Conservation (phyloP, 192 early-diverging fungal species). For the Lunasporangiospora selenospora region DNA sequence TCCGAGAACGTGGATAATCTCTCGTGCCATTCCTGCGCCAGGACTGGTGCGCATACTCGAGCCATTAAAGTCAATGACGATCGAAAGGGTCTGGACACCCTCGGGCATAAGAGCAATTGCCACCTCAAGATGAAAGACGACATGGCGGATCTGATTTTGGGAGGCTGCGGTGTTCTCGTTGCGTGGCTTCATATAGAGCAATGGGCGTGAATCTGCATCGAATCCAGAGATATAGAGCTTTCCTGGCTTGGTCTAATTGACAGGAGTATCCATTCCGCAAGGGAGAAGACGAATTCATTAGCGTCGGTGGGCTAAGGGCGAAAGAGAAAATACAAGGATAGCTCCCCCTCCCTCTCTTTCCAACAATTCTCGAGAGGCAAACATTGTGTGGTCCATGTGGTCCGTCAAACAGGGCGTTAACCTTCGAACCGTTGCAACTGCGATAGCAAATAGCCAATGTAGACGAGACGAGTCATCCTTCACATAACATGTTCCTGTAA, state of each 20-base stretch:
- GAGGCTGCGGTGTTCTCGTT: constrained; percentile 82
- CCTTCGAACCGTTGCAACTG: too few relatives aligned
- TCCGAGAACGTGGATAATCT: constrained; percentile 82
- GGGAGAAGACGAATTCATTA: constrained; percentile 7
- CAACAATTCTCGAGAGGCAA: too few relatives aligned
- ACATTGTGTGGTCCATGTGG: too few relatives aligned
- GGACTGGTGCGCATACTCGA: constrained; percentile 71
- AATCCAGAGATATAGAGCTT: constrained; percentile 89
- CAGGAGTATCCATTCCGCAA: background rate
- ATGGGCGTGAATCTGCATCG: constrained; percentile 74
- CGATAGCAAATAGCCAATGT: too few relatives aligned
- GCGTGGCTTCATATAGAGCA: constrained; percentile 80
- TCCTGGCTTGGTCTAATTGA: constrained; percentile 73
- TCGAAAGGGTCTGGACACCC: constrained; percentile 75
- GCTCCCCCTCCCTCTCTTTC: constrained; percentile 6
- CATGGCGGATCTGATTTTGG: constrained; percentile 77
- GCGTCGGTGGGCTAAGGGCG: constrained; percentile 14
- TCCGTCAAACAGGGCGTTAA: too few relatives aligned
- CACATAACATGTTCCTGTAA: background rate
- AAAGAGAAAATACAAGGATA: background rate
- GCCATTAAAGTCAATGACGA: constrained; percentile 86
- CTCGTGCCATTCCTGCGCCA: constrained; percentile 73
- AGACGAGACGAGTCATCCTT: too few relatives aligned
- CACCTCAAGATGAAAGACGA: constrained; percentile 83
- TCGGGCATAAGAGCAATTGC: constrained; percentile 77